phyloP scores from a whole-genome alignment of 2,329 filamentous ascomycete genomes.

The Tolypocladium guangdongense region DNA sequence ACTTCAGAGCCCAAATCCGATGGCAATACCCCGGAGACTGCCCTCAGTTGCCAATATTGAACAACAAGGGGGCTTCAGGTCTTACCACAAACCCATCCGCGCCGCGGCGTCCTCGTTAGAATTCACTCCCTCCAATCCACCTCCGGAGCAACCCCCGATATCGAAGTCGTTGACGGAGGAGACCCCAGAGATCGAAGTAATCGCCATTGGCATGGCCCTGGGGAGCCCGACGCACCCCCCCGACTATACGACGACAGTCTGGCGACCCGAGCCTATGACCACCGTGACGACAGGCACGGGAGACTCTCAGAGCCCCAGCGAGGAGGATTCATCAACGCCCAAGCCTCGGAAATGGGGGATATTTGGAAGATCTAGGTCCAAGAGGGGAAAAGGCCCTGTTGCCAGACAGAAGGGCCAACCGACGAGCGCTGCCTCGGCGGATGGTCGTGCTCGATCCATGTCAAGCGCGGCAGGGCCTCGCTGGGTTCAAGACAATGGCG shows the following conservation, averaged over 20 bases:
- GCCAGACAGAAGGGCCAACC: not conserved
- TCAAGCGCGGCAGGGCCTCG: not conserved
- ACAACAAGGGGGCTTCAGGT: conserved; percentile 21
- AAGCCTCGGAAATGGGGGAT: conserved; percentile 48
- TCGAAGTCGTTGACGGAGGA: conserved; percentile 18
- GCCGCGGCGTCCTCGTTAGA: conserved; percentile 32
- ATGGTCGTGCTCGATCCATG: not conserved
- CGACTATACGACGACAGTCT: conserved; percentile 12
- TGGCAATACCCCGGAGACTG: conserved; percentile 34
- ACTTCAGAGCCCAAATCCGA: conserved; percentile 21
- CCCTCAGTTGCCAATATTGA: conserved; percentile 17
- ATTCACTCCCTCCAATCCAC: conserved; percentile 18
- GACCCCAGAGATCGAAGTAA: conserved; percentile 13
- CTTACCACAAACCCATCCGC: conserved; percentile 30
- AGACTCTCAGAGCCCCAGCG: conserved; percentile 8
- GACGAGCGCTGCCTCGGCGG: not conserved
- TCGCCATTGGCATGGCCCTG: conserved; percentile 60
- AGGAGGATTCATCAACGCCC: conserved; percentile 20
- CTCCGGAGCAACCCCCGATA: not conserved
- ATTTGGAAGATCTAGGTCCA: conserved; percentile 36
- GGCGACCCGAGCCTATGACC: conserved; percentile 15
- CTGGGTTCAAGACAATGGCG: not conserved
- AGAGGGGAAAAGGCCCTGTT: conserved; percentile 9
- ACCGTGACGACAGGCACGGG: conserved; percentile 11
- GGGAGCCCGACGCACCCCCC: conserved; percentile 52